Percentiles rank a stretch among this genome's conserved stretches.
phyloP scores from a whole-genome alignment of 2,329 filamentous ascomycete genomes.

The Sarocladium oryzae region DNA sequence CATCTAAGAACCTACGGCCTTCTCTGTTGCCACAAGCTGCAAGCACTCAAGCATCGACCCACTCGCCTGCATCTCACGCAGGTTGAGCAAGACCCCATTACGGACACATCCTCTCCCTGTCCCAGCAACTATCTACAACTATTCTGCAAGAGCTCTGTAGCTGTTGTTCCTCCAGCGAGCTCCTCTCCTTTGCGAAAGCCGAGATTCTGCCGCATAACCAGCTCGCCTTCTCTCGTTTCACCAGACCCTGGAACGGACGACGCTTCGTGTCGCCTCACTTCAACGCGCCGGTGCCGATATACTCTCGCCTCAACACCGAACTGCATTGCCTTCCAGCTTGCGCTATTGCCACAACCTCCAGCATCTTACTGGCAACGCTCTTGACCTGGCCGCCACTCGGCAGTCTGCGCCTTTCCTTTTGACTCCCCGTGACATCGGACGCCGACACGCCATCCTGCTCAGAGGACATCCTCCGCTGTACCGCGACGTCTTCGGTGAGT shows the following conservation, averaged over 20 bases:
- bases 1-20: neutral
- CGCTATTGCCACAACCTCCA: constrained; percentile 12
- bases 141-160: neutral
- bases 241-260: constrained; percentile 11
- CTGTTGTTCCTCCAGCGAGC: no score
- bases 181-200: neutral
- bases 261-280: constrained; percentile 25
- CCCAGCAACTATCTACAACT: neutral
- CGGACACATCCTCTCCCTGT: neutral
- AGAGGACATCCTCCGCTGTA: constrained; percentile 17
- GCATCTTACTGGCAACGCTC: constrained; percentile 30
- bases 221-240: neutral
- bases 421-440: constrained; percentile 9
- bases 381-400: constrained; percentile 25
- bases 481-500: constrained; percentile 27
- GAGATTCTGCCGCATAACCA: neutral
- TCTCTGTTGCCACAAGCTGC: neutral
- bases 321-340: constrained; percentile 12
- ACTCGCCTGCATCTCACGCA: constrained; percentile 8
- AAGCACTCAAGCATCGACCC: constrained; percentile 9
- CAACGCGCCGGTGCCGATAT: constrained; percentile 27
- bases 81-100: constrained; percentile 1
- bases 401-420: constrained; percentile 19
- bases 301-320: constrained; percentile 21
- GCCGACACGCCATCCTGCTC: neutral